A percentile compares a stretch with the other conserved stretches of the same genome.
Evolutionary conservation across 2,329 filamentous ascomycete genomes (phyloP).

Genomic region (Shiraia bambusicola): DNA sequence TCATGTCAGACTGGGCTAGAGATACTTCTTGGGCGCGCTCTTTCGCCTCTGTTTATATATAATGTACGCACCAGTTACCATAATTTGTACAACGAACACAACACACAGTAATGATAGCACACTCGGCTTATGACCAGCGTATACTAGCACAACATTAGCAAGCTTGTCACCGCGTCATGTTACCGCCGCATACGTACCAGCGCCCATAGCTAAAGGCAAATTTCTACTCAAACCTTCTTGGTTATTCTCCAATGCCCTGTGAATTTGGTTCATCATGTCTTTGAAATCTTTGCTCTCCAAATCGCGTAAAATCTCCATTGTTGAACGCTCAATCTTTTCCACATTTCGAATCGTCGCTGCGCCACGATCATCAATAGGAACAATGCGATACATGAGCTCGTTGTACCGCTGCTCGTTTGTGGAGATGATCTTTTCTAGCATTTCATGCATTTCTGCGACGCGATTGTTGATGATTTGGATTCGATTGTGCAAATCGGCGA

Average conservation of each 20-base stretch:
- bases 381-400: conserved; percentile 48
- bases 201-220: conserved; percentile 53
- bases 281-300: conserved; percentile 60
- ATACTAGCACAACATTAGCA: conserved; percentile 45
- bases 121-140: conserved; percentile 56
- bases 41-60: conserved; percentile 78
- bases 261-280: conserved; percentile 55
- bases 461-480: conserved; percentile 73
- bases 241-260: conserved; percentile 55
- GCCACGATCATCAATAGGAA: conserved; percentile 35
- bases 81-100: conserved; percentile 72
- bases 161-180: neutral
- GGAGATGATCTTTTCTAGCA: conserved; percentile 55
- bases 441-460: conserved; percentile 62
- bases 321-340: conserved; percentile 55
- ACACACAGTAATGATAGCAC: conserved; percentile 67
- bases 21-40: conserved; percentile 85
- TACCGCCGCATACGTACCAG: conserved; percentile 51
- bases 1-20: conserved; percentile 50
- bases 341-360: conserved; percentile 50
- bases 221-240: conserved; percentile 55
- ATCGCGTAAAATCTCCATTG: conserved; percentile 55
- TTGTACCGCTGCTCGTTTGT: conserved; percentile 59
- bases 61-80: conserved; percentile 69
- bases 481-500: conserved; percentile 81